A percentile compares a stretch with the other conserved stretches of the same genome.
Conservation (phyloP, 768 basidiomycete genomes). For the Antrodiella citrinella region DNA sequence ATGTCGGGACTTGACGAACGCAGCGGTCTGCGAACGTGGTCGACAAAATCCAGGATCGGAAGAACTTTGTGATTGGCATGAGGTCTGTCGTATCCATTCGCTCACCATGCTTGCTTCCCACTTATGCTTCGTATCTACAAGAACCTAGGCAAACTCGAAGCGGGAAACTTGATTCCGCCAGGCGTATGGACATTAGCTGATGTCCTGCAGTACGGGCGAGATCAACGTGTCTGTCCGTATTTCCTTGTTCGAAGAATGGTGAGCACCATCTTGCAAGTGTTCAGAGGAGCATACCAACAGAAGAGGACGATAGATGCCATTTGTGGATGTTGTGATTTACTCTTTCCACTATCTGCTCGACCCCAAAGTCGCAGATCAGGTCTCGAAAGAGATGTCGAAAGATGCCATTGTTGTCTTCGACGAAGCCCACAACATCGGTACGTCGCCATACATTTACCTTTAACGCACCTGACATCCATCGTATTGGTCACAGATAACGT, state of each 20-base stretch:
- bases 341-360: slow-evolving; percentile 98
- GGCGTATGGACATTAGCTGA: slow-evolving; percentile 96
- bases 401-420: slow-evolving; percentile 99
- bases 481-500: slow-evolving; percentile 86
- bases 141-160: slow-evolving; percentile 78
- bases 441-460: slow-evolving; percentile 12
- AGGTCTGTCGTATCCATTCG: slow-evolving; percentile 45
- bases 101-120: background rate
- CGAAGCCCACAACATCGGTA: slow-evolving; percentile 98
- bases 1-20: slow-evolving; percentile 90
- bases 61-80: slow-evolving; percentile 91
- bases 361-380: slow-evolving; percentile 98
- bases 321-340: slow-evolving; percentile 94
- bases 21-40: slow-evolving; percentile 75
- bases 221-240: slow-evolving; percentile 87
- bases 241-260: slow-evolving; percentile 97
- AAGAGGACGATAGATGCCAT: slow-evolving; percentile 65
- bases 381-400: slow-evolving; percentile 95
- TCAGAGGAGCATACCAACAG: background rate
- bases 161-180: slow-evolving; percentile 71
- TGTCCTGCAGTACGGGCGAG: slow-evolving; percentile 79
- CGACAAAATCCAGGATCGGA: slow-evolving; percentile 83
- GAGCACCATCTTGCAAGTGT: slow-evolving; percentile 14
- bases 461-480: background rate
- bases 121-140: slow-evolving; percentile 24